A percentile compares a stretch with the other conserved stretches of the same genome.
Conservation (phyloP, 2,329 filamentous ascomycete genomes). For the Aspergillus amoenus region DNA sequence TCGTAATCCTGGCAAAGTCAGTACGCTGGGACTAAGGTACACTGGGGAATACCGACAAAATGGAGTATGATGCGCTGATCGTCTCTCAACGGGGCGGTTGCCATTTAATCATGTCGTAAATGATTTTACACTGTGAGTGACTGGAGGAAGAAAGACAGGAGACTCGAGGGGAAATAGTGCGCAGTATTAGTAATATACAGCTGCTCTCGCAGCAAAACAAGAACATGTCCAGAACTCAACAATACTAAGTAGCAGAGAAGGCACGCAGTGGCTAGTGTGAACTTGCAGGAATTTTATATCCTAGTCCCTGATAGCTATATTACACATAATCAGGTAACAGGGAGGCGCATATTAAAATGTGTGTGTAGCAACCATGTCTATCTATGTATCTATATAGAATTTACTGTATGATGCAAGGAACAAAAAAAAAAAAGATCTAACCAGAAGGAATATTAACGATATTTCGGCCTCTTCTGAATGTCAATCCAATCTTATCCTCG, state of each 20-base stretch:
- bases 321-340: no score
- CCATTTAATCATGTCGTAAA: slow-evolving; percentile 13
- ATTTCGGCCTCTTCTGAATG: not conserved
- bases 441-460: not conserved
- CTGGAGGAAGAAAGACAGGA: not conserved
- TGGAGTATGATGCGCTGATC: slow-evolving; percentile 74
- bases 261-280: not conserved
- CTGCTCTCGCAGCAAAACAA: not conserved
- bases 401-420: not conserved
- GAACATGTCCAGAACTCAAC: not conserved
- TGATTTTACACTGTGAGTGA: not conserved
- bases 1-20: slow-evolving; percentile 44
- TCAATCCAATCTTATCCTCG: not conserved
- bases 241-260: not conserved
- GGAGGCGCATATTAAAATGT: no score
- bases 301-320: no score
- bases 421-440: not conserved
- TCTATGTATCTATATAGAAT: no score
- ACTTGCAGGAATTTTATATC: no score
- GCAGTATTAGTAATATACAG: not conserved
- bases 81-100: slow-evolving; percentile 41
- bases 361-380: no score
- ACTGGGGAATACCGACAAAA: slow-evolving; percentile 59
- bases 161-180: not conserved
- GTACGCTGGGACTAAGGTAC: not conserved